phyloP scores from a whole-genome alignment of 495 filamentous ascomycete species.

The Parachaetomium inaequale region DNA sequence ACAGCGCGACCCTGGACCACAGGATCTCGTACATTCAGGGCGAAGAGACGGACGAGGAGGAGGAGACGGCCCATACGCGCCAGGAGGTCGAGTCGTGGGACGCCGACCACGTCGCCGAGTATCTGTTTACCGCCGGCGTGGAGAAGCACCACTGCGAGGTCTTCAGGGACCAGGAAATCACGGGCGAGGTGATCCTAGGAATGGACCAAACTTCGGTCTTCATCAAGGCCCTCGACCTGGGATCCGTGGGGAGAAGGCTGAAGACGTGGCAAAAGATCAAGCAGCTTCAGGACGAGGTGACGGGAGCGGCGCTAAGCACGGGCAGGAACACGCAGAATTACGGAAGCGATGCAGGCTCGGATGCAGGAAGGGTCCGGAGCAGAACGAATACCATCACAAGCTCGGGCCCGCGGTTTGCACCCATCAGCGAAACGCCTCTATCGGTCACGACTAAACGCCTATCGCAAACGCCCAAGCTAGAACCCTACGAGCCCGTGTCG shows the following conservation, averaged over 20 bases:
- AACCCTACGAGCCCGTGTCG: slow-evolving; percentile 36
- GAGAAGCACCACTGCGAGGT: slow-evolving; percentile 85
- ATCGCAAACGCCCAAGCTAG: slow-evolving; percentile 44
- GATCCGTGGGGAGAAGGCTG: slow-evolving; percentile 78
- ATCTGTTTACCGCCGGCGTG: slow-evolving; percentile 74
- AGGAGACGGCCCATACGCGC: slow-evolving; percentile 52
- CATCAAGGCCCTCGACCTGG: slow-evolving; percentile 92
- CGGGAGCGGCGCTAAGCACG: slow-evolving; percentile 34
- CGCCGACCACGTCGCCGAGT: slow-evolving; percentile 74
- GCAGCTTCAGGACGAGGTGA: slow-evolving; percentile 78
- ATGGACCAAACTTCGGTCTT: slow-evolving; percentile 93
- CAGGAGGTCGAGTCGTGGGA: slow-evolving; percentile 70
- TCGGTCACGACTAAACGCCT: slow-evolving; percentile 42
- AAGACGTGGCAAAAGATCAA: slow-evolving; percentile 97
- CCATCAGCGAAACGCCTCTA: slow-evolving; percentile 36
- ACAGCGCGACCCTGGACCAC: slow-evolving; percentile 72
- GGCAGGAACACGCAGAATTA: slow-evolving; percentile 50
- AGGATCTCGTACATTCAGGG: slow-evolving; percentile 87
- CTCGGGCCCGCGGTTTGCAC: slow-evolving; percentile 62
- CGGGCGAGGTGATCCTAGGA: slow-evolving; percentile 84
- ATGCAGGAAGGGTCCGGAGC: slow-evolving; percentile 43
- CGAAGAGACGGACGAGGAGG: slow-evolving; percentile 77
- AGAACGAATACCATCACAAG: slow-evolving; percentile 67
- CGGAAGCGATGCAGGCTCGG: slow-evolving; percentile 53
- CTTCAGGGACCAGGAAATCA: slow-evolving; percentile 94